These are phyloP conservation scores for Evansstolkia leycettana DNA, from an alignment of 495 filamentous ascomycete species.

Conservation along the genomic window DNA sequence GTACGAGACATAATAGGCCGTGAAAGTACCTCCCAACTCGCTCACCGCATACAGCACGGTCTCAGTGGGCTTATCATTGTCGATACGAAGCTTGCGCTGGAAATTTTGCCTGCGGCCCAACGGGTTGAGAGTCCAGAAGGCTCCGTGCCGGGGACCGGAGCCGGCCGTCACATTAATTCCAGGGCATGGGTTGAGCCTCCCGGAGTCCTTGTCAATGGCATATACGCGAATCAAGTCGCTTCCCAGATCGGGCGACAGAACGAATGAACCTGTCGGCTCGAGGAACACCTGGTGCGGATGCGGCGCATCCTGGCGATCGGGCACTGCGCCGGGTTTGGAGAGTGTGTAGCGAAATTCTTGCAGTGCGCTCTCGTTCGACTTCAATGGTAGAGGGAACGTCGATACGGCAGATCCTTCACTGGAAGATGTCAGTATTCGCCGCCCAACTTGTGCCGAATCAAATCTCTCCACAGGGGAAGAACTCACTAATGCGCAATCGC, in stretches of 20 bases:
- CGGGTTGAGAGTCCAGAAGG: conserved; percentile 31
- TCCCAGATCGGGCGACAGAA: conserved; percentile 60
- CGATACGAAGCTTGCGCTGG: no score
- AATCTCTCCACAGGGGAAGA: not conserved
- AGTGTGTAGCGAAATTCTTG: conserved; percentile 42
- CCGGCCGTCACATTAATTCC: conserved; percentile 28
- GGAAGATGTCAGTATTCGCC: not conserved
- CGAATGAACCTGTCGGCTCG: conserved; percentile 54
- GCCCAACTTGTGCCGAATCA: not conserved
- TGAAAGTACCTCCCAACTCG: conserved; percentile 49
- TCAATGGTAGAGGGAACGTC: conserved; percentile 22
- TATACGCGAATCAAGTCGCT: conserved; percentile 59
- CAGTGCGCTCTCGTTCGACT: conserved; percentile 10
- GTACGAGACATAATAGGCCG: conserved; percentile 47
- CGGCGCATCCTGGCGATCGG: conserved; percentile 47
- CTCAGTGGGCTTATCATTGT: not conserved
- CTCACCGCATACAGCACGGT: conserved; percentile 47
- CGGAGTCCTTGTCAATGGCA: conserved; percentile 31
- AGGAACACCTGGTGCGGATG: conserved; percentile 60
- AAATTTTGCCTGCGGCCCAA: no score
- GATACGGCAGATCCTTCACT: conserved; percentile 25
- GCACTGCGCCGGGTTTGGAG: conserved; percentile 31
- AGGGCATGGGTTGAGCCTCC: conserved; percentile 14
- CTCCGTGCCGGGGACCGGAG: conserved; percentile 55
- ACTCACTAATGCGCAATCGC: conserved; percentile 37